These are phyloP conservation scores for Lathyrus oleraceus DNA, from an alignment of 306 rosid genomes.

Conservation along the genomic window DNA sequence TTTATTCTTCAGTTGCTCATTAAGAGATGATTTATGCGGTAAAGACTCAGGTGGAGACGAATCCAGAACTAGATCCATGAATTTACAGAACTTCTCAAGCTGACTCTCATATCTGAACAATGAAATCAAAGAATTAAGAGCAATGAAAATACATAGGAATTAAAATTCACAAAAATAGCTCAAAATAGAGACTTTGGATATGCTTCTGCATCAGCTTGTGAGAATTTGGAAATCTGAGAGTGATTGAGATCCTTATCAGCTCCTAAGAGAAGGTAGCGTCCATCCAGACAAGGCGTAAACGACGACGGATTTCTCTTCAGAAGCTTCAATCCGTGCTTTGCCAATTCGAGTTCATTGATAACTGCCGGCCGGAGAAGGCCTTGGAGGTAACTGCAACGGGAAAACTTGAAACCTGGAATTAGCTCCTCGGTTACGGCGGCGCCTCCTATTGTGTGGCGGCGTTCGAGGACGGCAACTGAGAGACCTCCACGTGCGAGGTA, in stretches of 20 bases:
- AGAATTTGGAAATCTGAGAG: conserved; percentile 81
- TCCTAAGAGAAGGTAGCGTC: conserved; percentile 82
- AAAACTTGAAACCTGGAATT: conserved; percentile 27
- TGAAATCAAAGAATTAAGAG: not conserved
- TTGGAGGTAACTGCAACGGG: conserved; percentile 40
- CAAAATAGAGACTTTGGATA: conserved; percentile 59
- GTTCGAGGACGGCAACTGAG: conserved; percentile 70
- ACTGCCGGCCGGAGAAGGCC: conserved; percentile 44
- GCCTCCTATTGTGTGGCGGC: conserved; percentile 40
- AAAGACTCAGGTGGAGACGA: conserved; percentile 79
- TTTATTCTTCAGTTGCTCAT: conserved; percentile 63
- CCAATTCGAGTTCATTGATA: conserved; percentile 73
- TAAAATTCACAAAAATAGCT: not conserved
- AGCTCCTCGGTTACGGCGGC: conserved; percentile 35
- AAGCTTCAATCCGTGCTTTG: conserved; percentile 77
- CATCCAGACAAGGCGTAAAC: conserved; percentile 88
- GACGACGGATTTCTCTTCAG: conserved; percentile 83
- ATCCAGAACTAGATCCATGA: conserved; percentile 85
- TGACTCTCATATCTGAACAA: conserved; percentile 72
- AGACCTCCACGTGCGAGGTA: conserved; percentile 67
- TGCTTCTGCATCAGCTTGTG: conserved; percentile 69
- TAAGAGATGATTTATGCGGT: conserved; percentile 56
- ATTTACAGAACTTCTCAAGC: conserved; percentile 76
- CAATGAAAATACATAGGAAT: not conserved
- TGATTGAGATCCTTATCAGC: conserved; percentile 61